Base-by-base conservation (phyloP, 768 basidiomycete genomes). In the Serpula lacrymans region DNA sequence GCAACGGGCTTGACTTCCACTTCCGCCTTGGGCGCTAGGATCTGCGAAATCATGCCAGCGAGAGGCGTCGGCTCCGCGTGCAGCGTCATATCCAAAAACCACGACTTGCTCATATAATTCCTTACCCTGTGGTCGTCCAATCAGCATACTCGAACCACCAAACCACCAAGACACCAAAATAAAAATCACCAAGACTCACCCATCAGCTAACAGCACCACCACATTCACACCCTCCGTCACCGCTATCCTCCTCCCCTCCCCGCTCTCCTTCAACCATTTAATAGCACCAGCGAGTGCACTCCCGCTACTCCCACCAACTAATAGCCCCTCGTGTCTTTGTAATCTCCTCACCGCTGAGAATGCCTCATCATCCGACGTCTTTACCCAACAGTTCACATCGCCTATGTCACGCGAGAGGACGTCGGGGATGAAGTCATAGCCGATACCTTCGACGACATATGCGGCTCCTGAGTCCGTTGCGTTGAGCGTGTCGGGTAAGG, bases 371-470 rank as follows among this genome's bases (percentile, higher is more conserved):
- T 98, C 96, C 1, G 65, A 69, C 0, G 84, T 83, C 74, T 97
- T 98, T 46, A 91, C 60, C 96, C 89, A 92, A n/a, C 57, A 43
- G 54, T 93, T 77, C 36, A 98, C 69, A 21, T 78, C 72, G 1
- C 48, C 51, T 5, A 65, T 60, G 13, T 73, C 68, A 34, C 84
- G 86, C 26, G 83, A 80, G 28, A 97, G 74, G 2, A 94, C 94
- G 30, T 88, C 77, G 1, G 95, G 94, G 32, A 95, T 57, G 57
- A 95, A 95, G 60, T 95, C 91, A 51, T 93, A 92, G 20, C 96
- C 96, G 39, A 97, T 98, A n/a, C 96, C 96, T 59, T 99, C 96
- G 16, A 97, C 81, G 37, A 81, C 59, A 53, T 97, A 98, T 16
- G 47, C 28, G 20, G 52, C 55, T 8, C 75, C 82, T 29, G 60